These are phyloP conservation scores for Gelatoporia subvermispora DNA, from an alignment of 768 basidiomycete species.

Conservation along the genomic window DNA sequence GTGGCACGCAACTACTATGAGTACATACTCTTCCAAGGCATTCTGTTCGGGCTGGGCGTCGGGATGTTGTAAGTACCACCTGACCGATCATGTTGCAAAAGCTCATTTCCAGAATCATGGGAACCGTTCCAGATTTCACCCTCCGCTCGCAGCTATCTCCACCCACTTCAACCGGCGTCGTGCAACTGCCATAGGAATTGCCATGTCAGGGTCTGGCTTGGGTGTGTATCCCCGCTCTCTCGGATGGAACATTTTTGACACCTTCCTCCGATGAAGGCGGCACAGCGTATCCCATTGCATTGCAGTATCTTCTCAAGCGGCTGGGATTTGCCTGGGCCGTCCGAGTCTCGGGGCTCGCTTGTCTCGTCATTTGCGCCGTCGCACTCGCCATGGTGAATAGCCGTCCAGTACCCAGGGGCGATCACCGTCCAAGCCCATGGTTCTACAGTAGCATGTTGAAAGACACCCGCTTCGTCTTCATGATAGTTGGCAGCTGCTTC, in stretches of 20 bases:
- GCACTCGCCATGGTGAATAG: constrained; percentile 46
- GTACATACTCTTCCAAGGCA: constrained; percentile 57
- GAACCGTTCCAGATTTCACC: constrained; percentile 53
- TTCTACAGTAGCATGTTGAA: constrained; percentile 25
- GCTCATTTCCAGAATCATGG: background rate
- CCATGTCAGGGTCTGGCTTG: constrained; percentile 10
- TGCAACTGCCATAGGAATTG: constrained; percentile 66
- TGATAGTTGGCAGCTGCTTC: constrained; percentile 52
- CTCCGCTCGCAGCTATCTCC: constrained; percentile 59
- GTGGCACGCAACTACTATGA: constrained; percentile 52
- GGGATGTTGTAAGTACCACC: constrained; percentile 42
- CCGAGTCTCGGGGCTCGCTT: constrained; percentile 50
- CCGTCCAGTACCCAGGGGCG: constrained; percentile 16
- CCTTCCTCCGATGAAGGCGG: constrained; percentile 43
- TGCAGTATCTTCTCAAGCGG: constrained; percentile 49
- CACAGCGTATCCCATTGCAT: constrained; percentile 60
- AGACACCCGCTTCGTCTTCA: constrained; percentile 41
- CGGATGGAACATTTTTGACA: background rate
- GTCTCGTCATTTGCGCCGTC: constrained; percentile 41
- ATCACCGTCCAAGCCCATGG: constrained; percentile 6
- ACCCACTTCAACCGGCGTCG: constrained; percentile 63
- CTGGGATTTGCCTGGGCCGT: constrained; percentile 62
- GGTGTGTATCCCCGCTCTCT: constrained; percentile 1
- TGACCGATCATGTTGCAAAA: background rate
- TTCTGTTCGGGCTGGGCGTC: constrained; percentile 61